Evolutionary conservation across 805 yeast genomes (phyloP).

Genomic region (Candida silvicultrix): DNA sequence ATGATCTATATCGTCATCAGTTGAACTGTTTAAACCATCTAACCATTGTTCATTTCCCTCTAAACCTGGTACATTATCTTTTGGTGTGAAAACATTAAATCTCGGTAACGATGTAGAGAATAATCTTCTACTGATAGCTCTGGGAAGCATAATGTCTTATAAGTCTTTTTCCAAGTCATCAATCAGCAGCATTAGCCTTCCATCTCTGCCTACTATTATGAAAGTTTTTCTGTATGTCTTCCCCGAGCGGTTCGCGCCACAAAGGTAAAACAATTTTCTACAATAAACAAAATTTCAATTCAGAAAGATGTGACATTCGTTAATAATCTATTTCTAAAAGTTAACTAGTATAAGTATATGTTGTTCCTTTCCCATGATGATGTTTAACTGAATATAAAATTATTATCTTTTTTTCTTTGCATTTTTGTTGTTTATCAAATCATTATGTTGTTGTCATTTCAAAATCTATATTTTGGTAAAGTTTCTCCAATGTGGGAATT

Average conservation of each 20-base stretch:
- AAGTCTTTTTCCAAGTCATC: no score
- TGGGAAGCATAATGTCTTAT: not conserved
- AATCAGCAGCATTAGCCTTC: no score
- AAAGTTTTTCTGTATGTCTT: no score
- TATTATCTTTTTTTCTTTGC: not conserved
- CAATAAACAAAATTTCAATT: no score
- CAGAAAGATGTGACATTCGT: not conserved
- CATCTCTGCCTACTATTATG: no score
- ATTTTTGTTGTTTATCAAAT: not conserved
- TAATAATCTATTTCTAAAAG: not conserved
- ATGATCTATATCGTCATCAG: slow-evolving; percentile 2
- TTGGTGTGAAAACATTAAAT: slow-evolving; percentile 8
- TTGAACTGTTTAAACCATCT: slow-evolving; percentile 11
- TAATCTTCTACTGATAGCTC: not conserved
- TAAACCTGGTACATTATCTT: slow-evolving; percentile 35
- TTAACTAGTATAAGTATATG: not conserved
- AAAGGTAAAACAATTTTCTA: no score
- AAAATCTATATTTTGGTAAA: not conserved
- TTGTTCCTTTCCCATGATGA: not conserved
- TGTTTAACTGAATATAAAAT: not conserved
- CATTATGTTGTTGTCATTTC: not conserved
- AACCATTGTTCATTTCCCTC: slow-evolving; percentile 39
- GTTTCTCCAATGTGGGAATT: not conserved
- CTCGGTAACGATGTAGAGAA: not conserved
- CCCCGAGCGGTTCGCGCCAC: no score